Evolutionary conservation across 192 early-diverging fungal species (phyloP), one percentile per base, ranked within the genome.

Genomic region (Coemansia sp.): DNA sequence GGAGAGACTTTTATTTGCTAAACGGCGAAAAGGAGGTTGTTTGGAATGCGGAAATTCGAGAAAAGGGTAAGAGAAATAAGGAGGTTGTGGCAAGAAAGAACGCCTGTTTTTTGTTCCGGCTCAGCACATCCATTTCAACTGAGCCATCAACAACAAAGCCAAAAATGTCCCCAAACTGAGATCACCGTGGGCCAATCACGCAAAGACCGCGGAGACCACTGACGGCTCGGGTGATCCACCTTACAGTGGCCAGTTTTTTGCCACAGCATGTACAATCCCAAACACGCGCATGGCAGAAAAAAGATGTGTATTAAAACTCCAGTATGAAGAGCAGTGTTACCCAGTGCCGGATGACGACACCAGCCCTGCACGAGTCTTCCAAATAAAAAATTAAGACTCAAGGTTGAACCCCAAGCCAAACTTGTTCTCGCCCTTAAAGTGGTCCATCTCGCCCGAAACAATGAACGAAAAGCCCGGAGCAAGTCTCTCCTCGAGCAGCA

Each of bases 401-500:
- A 94, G 83, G 79, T 88, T 89, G 68, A 95, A 88, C 41, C 93
- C 95, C 71, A 94, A 68, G 54, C 95, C 95, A 74, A 91, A 89
- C 78, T 86, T 85, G 81, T 88, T 89, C 75, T 86, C 83, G 59
- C 89, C 89, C 87, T 96, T 95, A 59, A 91, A 84, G 69, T 99
- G 97, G 77, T 99, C 97, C 74, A 99, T 86, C 78, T 99, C 97
- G 59, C 93, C 96, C 24, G 88, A 85, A 51, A 96, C 73, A 47
- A 92, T 69, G 86, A 98, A 94, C 39, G 88, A 89, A 65, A 99
- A 88, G 32, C 93, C 94, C 32, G 93, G 94, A 3, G 90, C 92
- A 68, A 99, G 92, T 82, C 92, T 93, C 82, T 99, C 94, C 77
- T 99, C 97, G 37, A 98, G 69, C 8, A 97, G 87, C 51, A 92